A percentile compares a stretch with the other conserved stretches of the same genome.
Conservation (phyloP, 2,329 filamentous ascomycete species). For the Claviceps spartinae region DNA sequence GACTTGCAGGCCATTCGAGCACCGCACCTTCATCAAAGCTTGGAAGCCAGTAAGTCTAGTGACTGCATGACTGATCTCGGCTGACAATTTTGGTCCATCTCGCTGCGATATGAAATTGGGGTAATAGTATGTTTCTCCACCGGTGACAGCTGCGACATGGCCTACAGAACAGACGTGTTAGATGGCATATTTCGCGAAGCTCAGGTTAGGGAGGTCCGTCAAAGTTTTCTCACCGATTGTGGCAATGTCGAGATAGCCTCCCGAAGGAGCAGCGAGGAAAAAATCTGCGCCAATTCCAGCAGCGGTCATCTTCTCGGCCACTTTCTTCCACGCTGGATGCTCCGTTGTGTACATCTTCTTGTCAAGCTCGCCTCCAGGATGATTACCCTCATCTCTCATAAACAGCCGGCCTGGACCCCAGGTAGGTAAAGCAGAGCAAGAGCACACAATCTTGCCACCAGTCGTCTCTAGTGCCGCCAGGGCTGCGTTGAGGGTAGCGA, state of each 20-base stretch:
- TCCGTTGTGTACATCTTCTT: constrained; percentile 88
- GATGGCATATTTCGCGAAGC: neutral
- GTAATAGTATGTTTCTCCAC: constrained; percentile 92
- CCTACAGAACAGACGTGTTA: constrained; percentile 30
- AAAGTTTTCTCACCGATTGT: constrained; percentile 54
- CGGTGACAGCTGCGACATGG: constrained; percentile 75
- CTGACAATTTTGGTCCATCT: constrained; percentile 69
- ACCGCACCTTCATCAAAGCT: constrained; percentile 94
- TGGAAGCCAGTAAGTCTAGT: constrained; percentile 89
- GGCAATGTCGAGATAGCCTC: constrained; percentile 83
- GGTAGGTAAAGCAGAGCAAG: constrained; percentile 75
- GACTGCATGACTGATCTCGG: constrained; percentile 76
- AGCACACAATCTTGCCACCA: constrained; percentile 85
- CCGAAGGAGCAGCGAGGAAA: constrained; percentile 82
- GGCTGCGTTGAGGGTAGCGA: constrained; percentile 73
- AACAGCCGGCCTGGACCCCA: constrained; percentile 80
- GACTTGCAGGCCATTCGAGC: constrained; percentile 90
- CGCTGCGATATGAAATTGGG: constrained; percentile 86
- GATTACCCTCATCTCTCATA: constrained; percentile 76
- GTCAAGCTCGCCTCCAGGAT: constrained; percentile 74
- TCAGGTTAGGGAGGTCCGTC: neutral
- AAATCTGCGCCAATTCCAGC: constrained; percentile 82
- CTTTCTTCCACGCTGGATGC: constrained; percentile 74
- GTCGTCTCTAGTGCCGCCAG: constrained; percentile 73
- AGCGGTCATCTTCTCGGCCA: constrained; percentile 76